A percentile compares a stretch with the other conserved stretches of the same genome.
phyloP scores from a whole-genome alignment of 495 filamentous ascomycete species.

The Neurospora discreta region DNA sequence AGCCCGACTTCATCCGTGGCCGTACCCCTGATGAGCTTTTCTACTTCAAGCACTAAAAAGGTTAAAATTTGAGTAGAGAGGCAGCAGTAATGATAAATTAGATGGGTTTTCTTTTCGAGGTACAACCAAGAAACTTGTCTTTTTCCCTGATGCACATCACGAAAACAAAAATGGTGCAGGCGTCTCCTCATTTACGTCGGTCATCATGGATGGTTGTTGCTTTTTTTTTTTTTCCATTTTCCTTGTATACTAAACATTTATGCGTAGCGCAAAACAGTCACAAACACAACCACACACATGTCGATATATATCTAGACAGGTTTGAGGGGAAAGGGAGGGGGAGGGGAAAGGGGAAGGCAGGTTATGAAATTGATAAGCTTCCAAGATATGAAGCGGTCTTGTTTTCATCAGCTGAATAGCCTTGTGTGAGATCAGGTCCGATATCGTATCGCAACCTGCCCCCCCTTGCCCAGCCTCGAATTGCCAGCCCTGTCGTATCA shows the following conservation, averaged over 20 bases:
- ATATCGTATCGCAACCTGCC: not conserved
- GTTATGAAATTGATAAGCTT: not conserved
- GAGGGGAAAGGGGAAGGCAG: not conserved
- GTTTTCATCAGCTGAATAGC: not conserved
- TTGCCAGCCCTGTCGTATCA: not conserved
- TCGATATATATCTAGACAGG: not conserved
- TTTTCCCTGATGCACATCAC: not conserved
- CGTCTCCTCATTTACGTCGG: not conserved
- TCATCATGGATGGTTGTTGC: not conserved
- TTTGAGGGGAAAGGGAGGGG: not conserved
- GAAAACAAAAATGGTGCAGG: not conserved
- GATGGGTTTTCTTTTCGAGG: not conserved
- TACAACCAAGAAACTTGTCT: not conserved
- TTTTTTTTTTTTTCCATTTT: not conserved
- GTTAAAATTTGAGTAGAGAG: not conserved
- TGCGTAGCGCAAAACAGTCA: not conserved
- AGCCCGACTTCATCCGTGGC: slow-evolving; percentile 85
- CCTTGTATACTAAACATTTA: not conserved
- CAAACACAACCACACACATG: not conserved
- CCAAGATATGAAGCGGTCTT: not conserved
- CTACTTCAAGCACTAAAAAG: slow-evolving; percentile 47
- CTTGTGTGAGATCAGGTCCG: not conserved
- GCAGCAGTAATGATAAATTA: not conserved
- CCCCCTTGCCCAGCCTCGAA: not conserved
- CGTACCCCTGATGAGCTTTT: slow-evolving; percentile 86